These are phyloP conservation scores for Starmerella roubikii DNA, from an alignment of 805 yeast genomes.

Conservation along the genomic window DNA sequence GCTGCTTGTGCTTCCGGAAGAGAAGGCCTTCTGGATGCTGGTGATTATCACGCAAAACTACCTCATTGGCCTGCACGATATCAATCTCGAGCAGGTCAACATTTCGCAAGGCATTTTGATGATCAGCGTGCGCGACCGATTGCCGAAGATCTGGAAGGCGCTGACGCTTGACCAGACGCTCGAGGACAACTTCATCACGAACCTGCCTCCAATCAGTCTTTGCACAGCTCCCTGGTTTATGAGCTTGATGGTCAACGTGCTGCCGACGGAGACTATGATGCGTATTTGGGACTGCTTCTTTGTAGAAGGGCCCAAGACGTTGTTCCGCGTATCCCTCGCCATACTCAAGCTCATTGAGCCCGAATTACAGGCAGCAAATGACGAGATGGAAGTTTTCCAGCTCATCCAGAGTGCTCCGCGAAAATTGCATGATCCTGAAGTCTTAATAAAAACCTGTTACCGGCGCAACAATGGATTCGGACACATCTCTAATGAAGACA, in stretches of 20 bases:
- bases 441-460: conserved; percentile 59
- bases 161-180: conserved; percentile 33
- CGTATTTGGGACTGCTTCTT: conserved; percentile 92
- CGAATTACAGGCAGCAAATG: conserved; percentile 34
- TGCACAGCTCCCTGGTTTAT: conserved; percentile 97
- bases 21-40: conserved; percentile 88
- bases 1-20: conserved; percentile 77
- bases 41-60: conserved; percentile 76
- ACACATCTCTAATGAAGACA: conserved; percentile 68
- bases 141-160: conserved; percentile 67
- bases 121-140: conserved; percentile 69
- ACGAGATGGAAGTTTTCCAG: conserved; percentile 60
- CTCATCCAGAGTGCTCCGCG: conserved; percentile 67
- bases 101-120: conserved; percentile 88
- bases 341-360: conserved; percentile 66
- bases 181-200: conserved; percentile 39
- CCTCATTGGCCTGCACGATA: conserved; percentile 83
- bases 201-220: conserved; percentile 78
- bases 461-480: conserved; percentile 60
- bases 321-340: conserved; percentile 71
- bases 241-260: conserved; percentile 84
- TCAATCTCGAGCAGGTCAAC: conserved; percentile 84
- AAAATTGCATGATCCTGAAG: conserved; percentile 41
- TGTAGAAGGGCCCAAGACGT: conserved; percentile 77
- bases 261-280: conserved; percentile 78